Percentiles rank a stretch among this genome's conserved stretches.
Evolutionary conservation across 1,284 basidiomycete genomes (phyloP).

Genomic region (Stereum hirsutum): DNA sequence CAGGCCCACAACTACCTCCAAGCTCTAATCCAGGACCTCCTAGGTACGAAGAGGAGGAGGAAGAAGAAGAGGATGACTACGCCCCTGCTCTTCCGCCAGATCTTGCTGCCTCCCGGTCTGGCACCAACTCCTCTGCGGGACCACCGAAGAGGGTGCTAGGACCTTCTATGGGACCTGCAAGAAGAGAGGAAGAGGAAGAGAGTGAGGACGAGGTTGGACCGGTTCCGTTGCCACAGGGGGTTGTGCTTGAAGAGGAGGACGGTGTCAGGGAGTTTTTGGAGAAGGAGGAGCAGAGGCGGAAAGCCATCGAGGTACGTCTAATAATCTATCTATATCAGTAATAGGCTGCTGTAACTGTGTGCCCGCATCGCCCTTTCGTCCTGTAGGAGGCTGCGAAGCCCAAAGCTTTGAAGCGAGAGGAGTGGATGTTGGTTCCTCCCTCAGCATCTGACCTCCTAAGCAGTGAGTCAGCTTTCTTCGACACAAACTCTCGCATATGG

Average conservation of each 20-base stretch:
- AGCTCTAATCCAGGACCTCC: no score
- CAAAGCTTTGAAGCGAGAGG: slow-evolving; percentile 72
- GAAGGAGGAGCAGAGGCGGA: slow-evolving; percentile 65
- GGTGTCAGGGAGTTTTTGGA: slow-evolving; percentile 76
- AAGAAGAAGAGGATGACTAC: slow-evolving; percentile 49
- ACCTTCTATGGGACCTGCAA: slow-evolving; percentile 14
- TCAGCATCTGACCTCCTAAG: slow-evolving; percentile 66
- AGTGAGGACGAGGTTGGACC: slow-evolving; percentile 76
- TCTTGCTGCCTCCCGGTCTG: slow-evolving; percentile 26
- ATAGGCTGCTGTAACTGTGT: no score
- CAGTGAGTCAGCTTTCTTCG: slow-evolving; percentile 39
- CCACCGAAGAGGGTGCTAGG: slow-evolving; percentile 16
- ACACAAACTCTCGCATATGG: not conserved
- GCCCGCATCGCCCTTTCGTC: no score
- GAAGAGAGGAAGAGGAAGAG: slow-evolving; percentile 30
- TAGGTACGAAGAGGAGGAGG: slow-evolving; percentile 14
- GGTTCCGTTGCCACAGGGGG: slow-evolving; percentile 44
- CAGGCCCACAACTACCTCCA: slow-evolving; percentile 18
- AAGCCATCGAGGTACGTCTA: slow-evolving; percentile 50
- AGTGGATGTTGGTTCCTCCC: slow-evolving; percentile 94
- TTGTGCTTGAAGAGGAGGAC: slow-evolving; percentile 31
- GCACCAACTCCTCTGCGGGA: slow-evolving; percentile 6
- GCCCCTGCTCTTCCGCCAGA: slow-evolving; percentile 59
- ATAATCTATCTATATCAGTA: no score
- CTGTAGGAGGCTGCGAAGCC: slow-evolving; percentile 63